phyloP scores from a whole-genome alignment of 768 basidiomycete species.

The Rickenella mellea region DNA sequence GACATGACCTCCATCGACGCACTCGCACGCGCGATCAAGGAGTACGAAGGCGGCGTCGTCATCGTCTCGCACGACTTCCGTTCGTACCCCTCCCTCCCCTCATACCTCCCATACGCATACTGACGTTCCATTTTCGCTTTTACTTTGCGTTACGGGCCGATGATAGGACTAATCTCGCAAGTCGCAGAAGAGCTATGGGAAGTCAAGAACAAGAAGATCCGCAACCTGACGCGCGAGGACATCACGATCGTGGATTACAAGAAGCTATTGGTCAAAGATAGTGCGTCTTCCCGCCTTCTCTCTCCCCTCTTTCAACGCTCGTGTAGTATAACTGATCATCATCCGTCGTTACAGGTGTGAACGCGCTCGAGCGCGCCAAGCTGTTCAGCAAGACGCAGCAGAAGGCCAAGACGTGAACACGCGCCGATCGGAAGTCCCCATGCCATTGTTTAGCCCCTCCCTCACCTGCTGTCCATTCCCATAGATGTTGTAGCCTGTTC shows the following conservation, averaged over 20 bases:
- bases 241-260: slow-evolving; percentile 94
- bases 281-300: slow-evolving; percentile 30
- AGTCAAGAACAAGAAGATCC: slow-evolving; percentile 88
- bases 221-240: slow-evolving; percentile 83
- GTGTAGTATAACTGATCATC: too few species aligned
- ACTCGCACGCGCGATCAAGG: slow-evolving; percentile 89
- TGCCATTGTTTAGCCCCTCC: too few species aligned
- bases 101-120: slow-evolving; percentile 3
- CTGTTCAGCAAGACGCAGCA: slow-evolving; percentile 78
- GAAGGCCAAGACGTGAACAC: slow-evolving; percentile 54
- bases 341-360: slow-evolving; percentile 42
- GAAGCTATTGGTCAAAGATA: slow-evolving; percentile 71
- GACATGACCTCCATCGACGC: slow-evolving; percentile 99
- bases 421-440: too few species aligned
- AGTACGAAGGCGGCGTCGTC: slow-evolving; percentile 95
- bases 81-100: slow-evolving; percentile 27
- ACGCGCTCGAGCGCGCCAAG: slow-evolving; percentile 88
- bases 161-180: slow-evolving; percentile 82
- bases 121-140: background rate
- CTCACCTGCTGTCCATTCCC: too few species aligned
- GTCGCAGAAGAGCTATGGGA: slow-evolving; percentile 99
- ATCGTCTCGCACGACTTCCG: slow-evolving; percentile 99
- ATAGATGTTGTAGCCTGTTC: too few species aligned
- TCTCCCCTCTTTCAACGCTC: background rate
- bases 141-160: slow-evolving; percentile 5